Conservation (phyloP, 495 filamentous ascomycete species). For the Podospora appendiculata region DNA sequence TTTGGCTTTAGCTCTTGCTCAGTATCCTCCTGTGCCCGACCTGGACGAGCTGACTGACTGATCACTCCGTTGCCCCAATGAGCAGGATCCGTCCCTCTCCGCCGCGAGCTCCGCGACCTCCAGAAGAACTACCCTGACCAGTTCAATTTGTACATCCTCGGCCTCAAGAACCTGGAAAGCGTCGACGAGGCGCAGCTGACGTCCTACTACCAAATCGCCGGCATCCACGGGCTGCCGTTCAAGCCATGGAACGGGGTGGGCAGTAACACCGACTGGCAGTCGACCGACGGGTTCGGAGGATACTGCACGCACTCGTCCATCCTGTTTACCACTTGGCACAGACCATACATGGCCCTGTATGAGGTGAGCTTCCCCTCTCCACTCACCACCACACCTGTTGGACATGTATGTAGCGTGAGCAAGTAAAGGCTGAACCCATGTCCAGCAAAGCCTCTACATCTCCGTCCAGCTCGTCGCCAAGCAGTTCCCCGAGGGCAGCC, state of each 20-base stretch:
- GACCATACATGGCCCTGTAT: constrained; percentile 51
- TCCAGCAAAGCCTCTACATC: constrained; percentile 47
- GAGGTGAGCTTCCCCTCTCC: constrained; percentile 36
- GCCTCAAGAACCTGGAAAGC: constrained; percentile 15
- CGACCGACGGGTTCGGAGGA: constrained; percentile 32
- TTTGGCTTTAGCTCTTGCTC: too few species aligned
- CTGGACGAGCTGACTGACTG: neutral
- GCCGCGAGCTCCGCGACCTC: constrained; percentile 22
- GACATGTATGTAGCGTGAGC: neutral
- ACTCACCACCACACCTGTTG: too few species aligned
- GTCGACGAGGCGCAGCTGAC: constrained; percentile 8
- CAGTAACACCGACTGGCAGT: constrained; percentile 18
- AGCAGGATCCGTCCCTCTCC: constrained; percentile 18
- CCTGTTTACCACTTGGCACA: constrained; percentile 61
- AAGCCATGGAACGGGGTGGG: constrained; percentile 31
- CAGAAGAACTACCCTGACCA: constrained; percentile 21
- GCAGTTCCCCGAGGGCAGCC: constrained; percentile 36
- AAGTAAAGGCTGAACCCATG: constrained; percentile 2
- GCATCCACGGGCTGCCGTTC: constrained; percentile 40
- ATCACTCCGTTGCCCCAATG: neutral
- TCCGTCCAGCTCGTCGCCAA: constrained; percentile 43
- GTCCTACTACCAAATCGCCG: constrained; percentile 32
- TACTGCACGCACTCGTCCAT: constrained; percentile 61
- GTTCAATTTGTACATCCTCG: constrained; percentile 24
- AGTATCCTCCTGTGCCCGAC: too few species aligned